phyloP scores from a whole-genome alignment of 441 rosid species.

The Euphorbia schlechtendalii region DNA sequence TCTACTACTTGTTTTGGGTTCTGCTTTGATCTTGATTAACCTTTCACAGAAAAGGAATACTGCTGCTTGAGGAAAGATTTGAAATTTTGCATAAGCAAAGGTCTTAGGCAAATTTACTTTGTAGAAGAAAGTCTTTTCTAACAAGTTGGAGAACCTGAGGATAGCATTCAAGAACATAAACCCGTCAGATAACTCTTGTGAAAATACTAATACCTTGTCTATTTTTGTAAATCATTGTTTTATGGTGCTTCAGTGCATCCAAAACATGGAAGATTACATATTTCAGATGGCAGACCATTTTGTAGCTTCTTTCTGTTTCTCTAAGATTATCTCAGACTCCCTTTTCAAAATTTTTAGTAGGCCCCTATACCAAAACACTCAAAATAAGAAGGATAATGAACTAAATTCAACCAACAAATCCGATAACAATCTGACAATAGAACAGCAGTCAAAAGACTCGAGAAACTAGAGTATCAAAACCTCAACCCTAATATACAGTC shows the following conservation, averaged over 20 bases:
- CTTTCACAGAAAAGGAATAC: not conserved
- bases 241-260: not conserved
- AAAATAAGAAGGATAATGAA: too few relatives aligned
- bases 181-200: not conserved
- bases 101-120: not conserved
- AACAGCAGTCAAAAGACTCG: too few relatives aligned
- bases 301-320: not conserved
- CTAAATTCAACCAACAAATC: too few relatives aligned
- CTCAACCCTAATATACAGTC: not conserved
- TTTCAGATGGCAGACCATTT: not conserved
- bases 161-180: not conserved
- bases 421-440: too few relatives aligned
- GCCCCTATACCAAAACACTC: too few relatives aligned
- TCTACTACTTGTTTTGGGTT: not conserved
- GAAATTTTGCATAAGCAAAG: not conserved
- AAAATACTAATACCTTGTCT: not conserved
- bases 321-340: too few relatives aligned
- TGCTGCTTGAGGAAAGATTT: not conserved
- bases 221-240: too few relatives aligned
- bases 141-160: not conserved
- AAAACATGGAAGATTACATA: not conserved
- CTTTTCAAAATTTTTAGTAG: too few relatives aligned
- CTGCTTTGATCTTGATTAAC: not conserved
- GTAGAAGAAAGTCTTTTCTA: not conserved
- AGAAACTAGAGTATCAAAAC: not conserved